Conservation (phyloP, 2,329 filamentous ascomycete genomes). For the Chaetomium sp. region DNA sequence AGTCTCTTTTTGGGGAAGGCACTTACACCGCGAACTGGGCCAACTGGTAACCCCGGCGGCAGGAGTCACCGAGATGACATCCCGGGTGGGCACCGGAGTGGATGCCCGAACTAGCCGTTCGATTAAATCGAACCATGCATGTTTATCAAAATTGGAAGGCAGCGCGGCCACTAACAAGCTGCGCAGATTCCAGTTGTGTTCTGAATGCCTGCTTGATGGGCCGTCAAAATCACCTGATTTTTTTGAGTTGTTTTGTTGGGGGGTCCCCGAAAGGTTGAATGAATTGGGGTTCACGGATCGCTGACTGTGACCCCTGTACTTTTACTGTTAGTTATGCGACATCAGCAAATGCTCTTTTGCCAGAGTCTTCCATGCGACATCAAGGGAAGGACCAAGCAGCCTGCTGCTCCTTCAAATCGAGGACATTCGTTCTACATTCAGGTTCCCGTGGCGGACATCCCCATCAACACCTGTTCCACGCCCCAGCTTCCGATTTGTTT, state of each 20-base stretch:
- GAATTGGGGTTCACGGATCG: too few relatives aligned
- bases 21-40: slow-evolving; percentile 12
- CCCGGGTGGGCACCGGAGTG: slow-evolving; percentile 12
- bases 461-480: neutral
- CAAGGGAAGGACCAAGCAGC: neutral
- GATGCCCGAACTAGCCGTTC: slow-evolving; percentile 10
- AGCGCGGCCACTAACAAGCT: too few relatives aligned
- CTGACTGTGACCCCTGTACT: too few relatives aligned
- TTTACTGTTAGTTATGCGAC: too few relatives aligned
- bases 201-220: too few relatives aligned
- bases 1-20: slow-evolving; percentile 5
- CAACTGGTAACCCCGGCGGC: neutral
- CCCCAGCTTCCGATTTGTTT: neutral
- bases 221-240: too few relatives aligned
- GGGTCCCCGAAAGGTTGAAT: too few relatives aligned
- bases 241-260: too few relatives aligned
- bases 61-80: slow-evolving; percentile 20
- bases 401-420: neutral
- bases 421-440: neutral
- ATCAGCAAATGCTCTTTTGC: too few relatives aligned
- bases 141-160: too few relatives aligned
- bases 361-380: neutral
- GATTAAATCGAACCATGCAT: neutral
- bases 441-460: slow-evolving; percentile 8
- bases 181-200: too few relatives aligned